Percentiles rank a stretch among this genome's conserved stretches.
phyloP scores from a whole-genome alignment of 495 filamentous ascomycete genomes.

The Jackrogersella multiformis region DNA sequence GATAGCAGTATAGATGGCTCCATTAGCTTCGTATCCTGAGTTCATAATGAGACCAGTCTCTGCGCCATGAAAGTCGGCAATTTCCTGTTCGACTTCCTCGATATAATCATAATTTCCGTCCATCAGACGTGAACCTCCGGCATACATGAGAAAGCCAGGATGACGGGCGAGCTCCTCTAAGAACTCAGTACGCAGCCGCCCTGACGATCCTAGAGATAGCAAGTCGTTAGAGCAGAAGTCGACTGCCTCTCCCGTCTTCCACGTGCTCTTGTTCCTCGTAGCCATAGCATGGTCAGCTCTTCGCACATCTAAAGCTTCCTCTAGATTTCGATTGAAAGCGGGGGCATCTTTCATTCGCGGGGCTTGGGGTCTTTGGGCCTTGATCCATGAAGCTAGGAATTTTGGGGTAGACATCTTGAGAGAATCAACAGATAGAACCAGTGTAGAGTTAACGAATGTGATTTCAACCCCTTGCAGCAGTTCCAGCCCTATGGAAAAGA shows the following conservation, averaged over 20 bases:
- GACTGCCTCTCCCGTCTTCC: conserved; percentile 36
- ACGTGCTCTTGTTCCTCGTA: conserved; percentile 20
- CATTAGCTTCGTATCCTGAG: conserved; percentile 71
- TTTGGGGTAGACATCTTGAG: conserved; percentile 12
- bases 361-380: conserved; percentile 28
- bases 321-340: conserved; percentile 47
- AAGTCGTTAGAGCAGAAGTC: conserved; percentile 60
- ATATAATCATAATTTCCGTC: conserved; percentile 69
- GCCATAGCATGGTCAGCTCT: conserved; percentile 24
- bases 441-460: not conserved
- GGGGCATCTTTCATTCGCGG: conserved; percentile 41
- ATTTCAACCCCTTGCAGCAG: conserved; percentile 3
- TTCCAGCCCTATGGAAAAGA: not conserved
- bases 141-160: conserved; percentile 43
- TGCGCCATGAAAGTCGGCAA: conserved; percentile 67
- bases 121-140: conserved; percentile 54
- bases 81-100: conserved; percentile 64
- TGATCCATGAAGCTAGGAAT: conserved; percentile 28
- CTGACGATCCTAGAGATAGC: conserved; percentile 49
- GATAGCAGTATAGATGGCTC: conserved; percentile 63
- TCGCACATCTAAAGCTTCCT: conserved; percentile 45
- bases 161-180: conserved; percentile 47
- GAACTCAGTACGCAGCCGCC: conserved; percentile 44
- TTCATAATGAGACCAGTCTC: conserved; percentile 64
- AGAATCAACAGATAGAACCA: not conserved